A percentile compares a stretch with the other conserved stretches of the same genome.
Evolutionary conservation across 106 monocot genomes (phyloP).

Genomic region (Phalaenopsis aphrodite): DNA sequence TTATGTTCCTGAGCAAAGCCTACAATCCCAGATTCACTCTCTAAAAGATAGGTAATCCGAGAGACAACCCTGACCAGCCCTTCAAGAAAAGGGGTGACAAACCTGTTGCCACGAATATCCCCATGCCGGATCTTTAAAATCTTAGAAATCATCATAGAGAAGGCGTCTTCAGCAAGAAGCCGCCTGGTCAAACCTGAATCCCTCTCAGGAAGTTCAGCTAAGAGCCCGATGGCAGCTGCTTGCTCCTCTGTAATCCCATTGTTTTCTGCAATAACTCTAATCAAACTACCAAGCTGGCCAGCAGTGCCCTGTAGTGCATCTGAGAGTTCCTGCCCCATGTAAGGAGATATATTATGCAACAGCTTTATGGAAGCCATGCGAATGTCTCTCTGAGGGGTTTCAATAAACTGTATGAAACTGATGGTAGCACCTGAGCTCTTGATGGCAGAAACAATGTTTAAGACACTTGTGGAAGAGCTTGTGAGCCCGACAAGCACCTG

Average conservation of each 20-base stretch:
- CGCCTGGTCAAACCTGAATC: constrained; percentile 53
- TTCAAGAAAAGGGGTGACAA: constrained; percentile 57
- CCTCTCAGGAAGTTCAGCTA: constrained; percentile 72
- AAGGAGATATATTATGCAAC: constrained; percentile 57
- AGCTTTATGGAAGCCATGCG: constrained; percentile 70
- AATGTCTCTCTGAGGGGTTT: constrained; percentile 71
- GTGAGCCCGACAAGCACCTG: constrained; percentile 85
- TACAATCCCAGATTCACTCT: constrained; percentile 32
- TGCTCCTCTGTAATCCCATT: constrained; percentile 78
- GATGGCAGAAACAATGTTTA: constrained; percentile 60
- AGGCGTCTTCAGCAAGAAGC: constrained; percentile 58
- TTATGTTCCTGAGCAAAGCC: constrained; percentile 44
- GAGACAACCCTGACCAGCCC: constrained; percentile 67
- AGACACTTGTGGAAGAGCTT: constrained; percentile 40
- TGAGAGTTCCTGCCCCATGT: constrained; percentile 70
- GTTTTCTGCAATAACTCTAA: constrained; percentile 52
- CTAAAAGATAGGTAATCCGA: constrained; percentile 58
- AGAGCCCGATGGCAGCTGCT: constrained; percentile 61
- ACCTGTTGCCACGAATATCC: constrained; percentile 48
- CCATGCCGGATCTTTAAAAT: constrained; percentile 44
- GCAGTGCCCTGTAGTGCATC: constrained; percentile 47
- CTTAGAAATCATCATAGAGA: constrained; percentile 41
- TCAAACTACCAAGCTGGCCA: constrained; percentile 56
- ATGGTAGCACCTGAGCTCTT: constrained; percentile 83
- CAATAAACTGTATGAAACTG: constrained; percentile 80